Base-by-base conservation (phyloP, 169 alveolate species). In the Cryptosporidium ubiquitum region DNA sequence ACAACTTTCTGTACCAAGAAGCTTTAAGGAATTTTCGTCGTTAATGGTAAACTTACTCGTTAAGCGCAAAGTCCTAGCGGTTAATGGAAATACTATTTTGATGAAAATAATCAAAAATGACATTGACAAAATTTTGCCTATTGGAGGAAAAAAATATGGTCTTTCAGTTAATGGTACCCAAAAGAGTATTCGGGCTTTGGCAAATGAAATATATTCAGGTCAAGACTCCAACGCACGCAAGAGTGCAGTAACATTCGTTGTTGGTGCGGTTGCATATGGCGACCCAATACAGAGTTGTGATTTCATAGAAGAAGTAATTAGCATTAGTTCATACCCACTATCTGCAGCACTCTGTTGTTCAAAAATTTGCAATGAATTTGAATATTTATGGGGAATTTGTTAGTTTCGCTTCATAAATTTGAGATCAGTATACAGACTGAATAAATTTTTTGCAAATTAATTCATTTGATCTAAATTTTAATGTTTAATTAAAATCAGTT, bases 321-420 rank as follows among this genome's bases (percentile, higher is more conserved):
- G 95, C 70, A 95, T 95, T 79, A 94, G 97, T 26, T 86, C 91
- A 51, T 94, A 92, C 85, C 94, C 96, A 39, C 91, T 95, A 37
- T 93, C 97, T 68, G 98, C 98, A 16, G 98, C 97, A 31, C 95
- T 94, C 31, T 94, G 95, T 68, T 94, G 97, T 37, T 91, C 97
- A 1, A 93, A 95, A 85, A 71, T 95, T 42, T 93, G 96, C 39
- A 85, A 92, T 42, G 97, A 95, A 79, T 91, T 94, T 69, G 96
- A 93, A 68, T 86, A 93, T 57, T 40, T 91, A 44, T 92, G 94
- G 95, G 92, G 26, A n/a, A 71, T 86, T 10, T 86, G 68, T 33
- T 84, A 70, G 39, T 39, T 10, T 5, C 23, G 16, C 23, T 47
- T 47, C 42, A 20, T 70, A 37, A 51, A 31, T 40, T 70, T 14